Conservation (phyloP, 2,329 filamentous ascomycete species). For the Triangularia setosa region DNA sequence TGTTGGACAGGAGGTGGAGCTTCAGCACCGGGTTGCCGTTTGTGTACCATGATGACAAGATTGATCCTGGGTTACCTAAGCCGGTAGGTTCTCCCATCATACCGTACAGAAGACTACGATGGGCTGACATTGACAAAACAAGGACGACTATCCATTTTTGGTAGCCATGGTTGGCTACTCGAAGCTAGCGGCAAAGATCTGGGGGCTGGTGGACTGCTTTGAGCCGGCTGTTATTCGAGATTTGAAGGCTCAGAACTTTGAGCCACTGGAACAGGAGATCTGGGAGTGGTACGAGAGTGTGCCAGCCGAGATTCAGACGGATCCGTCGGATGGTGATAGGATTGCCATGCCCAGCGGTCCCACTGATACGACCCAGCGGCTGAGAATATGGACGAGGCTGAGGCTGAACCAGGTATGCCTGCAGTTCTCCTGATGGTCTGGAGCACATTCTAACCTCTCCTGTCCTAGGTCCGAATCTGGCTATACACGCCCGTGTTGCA, state of each 20-base stretch:
- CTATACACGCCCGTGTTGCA: conserved; percentile 86
- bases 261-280: conserved; percentile 76
- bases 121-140: neutral
- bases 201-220: conserved; percentile 71
- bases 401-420: conserved; percentile 68
- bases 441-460: neutral
- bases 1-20: conserved; percentile 81
- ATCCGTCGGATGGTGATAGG: conserved; percentile 54
- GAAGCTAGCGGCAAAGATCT: conserved; percentile 78
- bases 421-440: conserved; percentile 8
- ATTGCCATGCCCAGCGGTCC: conserved; percentile 51
- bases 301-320: conserved; percentile 56
- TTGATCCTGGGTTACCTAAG: conserved; percentile 73
- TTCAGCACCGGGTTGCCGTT: conserved; percentile 88
- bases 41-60: conserved; percentile 78
- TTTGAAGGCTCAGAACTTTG: conserved; percentile 69
- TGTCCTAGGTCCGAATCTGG: conserved; percentile 67
- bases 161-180: conserved; percentile 83
- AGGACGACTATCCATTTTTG: conserved; percentile 64
- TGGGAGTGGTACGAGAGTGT: conserved; percentile 81
- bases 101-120: neutral
- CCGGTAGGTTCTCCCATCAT: conserved; percentile 58
- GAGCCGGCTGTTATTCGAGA: conserved; percentile 59
- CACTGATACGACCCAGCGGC: conserved; percentile 64
- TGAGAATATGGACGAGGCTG: conserved; percentile 80